Evolutionary conservation across 495 filamentous ascomycete genomes (phyloP).

Genomic region (Trichoderma virens): DNA sequence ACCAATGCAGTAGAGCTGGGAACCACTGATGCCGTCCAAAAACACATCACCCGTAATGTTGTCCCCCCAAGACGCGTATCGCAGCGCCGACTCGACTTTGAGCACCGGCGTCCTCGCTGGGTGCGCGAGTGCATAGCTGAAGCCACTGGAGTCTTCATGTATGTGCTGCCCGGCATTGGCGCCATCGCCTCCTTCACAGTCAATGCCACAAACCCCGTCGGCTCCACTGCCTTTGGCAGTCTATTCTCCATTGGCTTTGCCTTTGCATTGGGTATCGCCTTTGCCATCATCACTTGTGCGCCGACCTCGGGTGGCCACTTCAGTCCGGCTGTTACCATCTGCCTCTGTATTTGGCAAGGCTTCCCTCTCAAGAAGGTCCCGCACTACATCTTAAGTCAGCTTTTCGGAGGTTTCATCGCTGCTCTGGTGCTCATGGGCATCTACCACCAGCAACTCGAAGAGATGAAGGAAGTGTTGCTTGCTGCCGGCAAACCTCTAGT

Average conservation of each 20-base stretch:
- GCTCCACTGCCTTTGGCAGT: conserved; percentile 27
- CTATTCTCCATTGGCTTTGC: conserved; percentile 44
- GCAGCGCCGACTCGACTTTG: conserved; percentile 42
- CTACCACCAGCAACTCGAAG: conserved; percentile 39
- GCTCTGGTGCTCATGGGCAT: conserved; percentile 41
- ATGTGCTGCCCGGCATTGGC: conserved; percentile 43
- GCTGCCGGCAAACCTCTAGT: conserved; percentile 28
- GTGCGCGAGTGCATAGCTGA: conserved; percentile 42
- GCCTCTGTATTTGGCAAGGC: conserved; percentile 44
- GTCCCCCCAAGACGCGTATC: conserved; percentile 36
- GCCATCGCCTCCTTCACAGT: conserved; percentile 37
- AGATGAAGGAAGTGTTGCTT: conserved; percentile 25
- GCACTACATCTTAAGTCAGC: conserved; percentile 44
- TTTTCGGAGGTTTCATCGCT: conserved; percentile 45
- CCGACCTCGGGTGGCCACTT: conserved; percentile 47
- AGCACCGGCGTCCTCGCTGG: conserved; percentile 39
- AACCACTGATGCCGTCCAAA: conserved; percentile 40
- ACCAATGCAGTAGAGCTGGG: conserved; percentile 36
- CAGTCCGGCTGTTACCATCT: conserved; percentile 44
- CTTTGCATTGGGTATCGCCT: conserved; percentile 45
- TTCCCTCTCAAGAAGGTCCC: conserved; percentile 46
- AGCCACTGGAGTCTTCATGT: conserved; percentile 45
- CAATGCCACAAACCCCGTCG: conserved; percentile 22
- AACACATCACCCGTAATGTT: conserved; percentile 38
- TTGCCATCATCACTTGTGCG: conserved; percentile 47